Percentiles rank a stretch among this genome's conserved stretches.
Evolutionary conservation across 352 stramenopile species (phyloP).

Genomic region (Paralagenidium karlingii): DNA sequence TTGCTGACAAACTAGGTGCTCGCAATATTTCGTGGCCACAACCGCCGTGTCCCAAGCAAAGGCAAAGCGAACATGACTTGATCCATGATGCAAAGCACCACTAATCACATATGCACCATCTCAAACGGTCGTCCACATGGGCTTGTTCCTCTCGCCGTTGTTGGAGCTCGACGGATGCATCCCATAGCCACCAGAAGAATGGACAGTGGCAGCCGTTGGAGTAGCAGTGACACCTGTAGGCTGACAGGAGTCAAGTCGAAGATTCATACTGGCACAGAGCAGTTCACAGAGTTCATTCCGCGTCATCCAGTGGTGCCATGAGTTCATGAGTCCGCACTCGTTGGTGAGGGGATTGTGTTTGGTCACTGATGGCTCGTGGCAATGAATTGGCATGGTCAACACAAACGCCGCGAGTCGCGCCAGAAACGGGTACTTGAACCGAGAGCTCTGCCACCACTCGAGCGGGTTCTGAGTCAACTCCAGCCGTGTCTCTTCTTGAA

Average conservation of each 20-base stretch:
- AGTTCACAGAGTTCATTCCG: constrained; percentile 25
- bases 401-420: constrained; percentile 49
- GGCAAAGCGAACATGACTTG: too few species aligned
- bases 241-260: constrained; percentile 39
- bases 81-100: too few species aligned
- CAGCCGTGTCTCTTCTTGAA: constrained; percentile 53
- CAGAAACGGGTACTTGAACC: constrained; percentile 71
- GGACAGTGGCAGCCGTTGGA: too few species aligned
- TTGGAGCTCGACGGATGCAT: constrained; percentile 26
- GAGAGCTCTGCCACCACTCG: constrained; percentile 65
- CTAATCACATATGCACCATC: too few species aligned
- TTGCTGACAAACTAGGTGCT: too few species aligned
- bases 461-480: constrained; percentile 43
- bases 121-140: constrained; percentile 39
- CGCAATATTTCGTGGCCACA: too few species aligned
- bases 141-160: constrained; percentile 25
- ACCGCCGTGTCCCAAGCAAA: too few species aligned
- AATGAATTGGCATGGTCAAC: constrained; percentile 42
- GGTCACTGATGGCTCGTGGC: too few species aligned
- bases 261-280: constrained; percentile 34
- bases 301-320: constrained; percentile 21
- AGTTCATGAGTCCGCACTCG: constrained; percentile 29
- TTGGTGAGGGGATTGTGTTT: constrained; percentile 31
- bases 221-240: too few species aligned
- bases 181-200: too few species aligned